phyloP scores from a whole-genome alignment of 1,139 yeast genomes.

The Candida anutae region DNA sequence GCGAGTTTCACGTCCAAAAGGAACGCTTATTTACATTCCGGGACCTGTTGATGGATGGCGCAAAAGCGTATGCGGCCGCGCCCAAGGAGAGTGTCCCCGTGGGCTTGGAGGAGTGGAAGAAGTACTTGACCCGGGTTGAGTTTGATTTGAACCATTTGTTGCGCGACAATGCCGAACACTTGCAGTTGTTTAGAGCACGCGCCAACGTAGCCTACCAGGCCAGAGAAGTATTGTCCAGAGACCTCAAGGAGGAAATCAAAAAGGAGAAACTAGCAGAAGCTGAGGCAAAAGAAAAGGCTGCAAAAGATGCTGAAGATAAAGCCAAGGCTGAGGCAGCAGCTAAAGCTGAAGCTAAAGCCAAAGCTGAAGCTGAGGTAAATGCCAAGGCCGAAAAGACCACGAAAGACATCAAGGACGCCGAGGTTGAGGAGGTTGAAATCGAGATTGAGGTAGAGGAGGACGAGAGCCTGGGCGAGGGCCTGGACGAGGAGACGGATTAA shows the following conservation, averaged over 20 bases:
- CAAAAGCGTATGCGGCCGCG: conserved; percentile 25
- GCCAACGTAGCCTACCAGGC: conserved; percentile 76
- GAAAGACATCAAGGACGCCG: conserved; percentile 1
- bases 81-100: conserved; percentile 10
- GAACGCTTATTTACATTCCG: conserved; percentile 47
- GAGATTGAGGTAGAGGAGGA: background rate
- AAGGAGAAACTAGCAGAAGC: conserved; percentile 1
- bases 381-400: background rate
- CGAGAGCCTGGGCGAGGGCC: too few relatives aligned
- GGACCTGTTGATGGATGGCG: conserved; percentile 45
- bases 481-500: too few relatives aligned
- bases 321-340: conserved; percentile 1
- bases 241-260: background rate
- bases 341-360: conserved; percentile 1
- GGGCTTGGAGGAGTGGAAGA: conserved; percentile 43
- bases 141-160: conserved; percentile 52
- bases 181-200: conserved; percentile 67
- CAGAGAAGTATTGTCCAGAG: conserved; percentile 35
- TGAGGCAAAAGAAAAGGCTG: background rate
- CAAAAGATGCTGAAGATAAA: background rate
- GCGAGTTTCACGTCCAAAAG: conserved; percentile 52
- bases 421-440: conserved; percentile 1
- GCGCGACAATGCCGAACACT: conserved; percentile 64
- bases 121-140: conserved; percentile 49
- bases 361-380: conserved; percentile 1